Base-by-base conservation (phyloP, 1,139 yeast species). In the Suhomyces choctaworum region DNA sequence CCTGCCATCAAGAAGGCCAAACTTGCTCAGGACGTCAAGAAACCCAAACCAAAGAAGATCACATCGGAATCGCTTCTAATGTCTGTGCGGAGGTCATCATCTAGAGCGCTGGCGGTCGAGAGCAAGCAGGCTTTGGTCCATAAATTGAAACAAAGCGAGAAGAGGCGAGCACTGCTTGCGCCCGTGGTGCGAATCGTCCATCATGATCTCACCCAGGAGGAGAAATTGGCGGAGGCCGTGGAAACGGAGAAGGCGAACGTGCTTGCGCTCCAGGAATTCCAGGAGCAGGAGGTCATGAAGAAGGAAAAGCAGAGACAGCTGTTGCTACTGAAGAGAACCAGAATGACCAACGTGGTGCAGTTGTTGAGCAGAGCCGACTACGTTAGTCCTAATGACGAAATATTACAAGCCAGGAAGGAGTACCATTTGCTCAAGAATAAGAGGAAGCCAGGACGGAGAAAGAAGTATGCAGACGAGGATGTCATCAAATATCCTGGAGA, bases 271-370 rank as follows among this genome's bases (percentile, higher is more conserved):
- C 79, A 85, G 42, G 70, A 74, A 50, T 90, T 86, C 52, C 78
- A 82, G 50, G 94, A 90, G 49, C 92, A 87, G 55, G 98, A 92
- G 56, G 70, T 84, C 29, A 82, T 80, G 29, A 83, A 87, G 52
- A 88, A 87, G 56, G 82, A 82, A 56, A 75, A 76, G 36, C 90
- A 90, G 52, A 66, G 90, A 39, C 88, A 83, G 27, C 65, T 85
- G 42, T 76, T 86, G 58, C 69, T 78, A 41, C 82, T 84, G 54
- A 77, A 73, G 47, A 74, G 90, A 41, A 66, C 68, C 22, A 80
- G 76, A 44, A 62, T 86, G 45, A 66, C 63, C 1, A 72, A 82
- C 39, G 77, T 81, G 6, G 53, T 86, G 11, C 63, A 87, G 32
- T 64, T 73, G 29, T 54, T 62, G 7, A 73, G 82, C 33, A 51